phyloP scores from a whole-genome alignment of 2,329 filamentous ascomycete genomes.

The Cylindrodendrum hubeiense region DNA sequence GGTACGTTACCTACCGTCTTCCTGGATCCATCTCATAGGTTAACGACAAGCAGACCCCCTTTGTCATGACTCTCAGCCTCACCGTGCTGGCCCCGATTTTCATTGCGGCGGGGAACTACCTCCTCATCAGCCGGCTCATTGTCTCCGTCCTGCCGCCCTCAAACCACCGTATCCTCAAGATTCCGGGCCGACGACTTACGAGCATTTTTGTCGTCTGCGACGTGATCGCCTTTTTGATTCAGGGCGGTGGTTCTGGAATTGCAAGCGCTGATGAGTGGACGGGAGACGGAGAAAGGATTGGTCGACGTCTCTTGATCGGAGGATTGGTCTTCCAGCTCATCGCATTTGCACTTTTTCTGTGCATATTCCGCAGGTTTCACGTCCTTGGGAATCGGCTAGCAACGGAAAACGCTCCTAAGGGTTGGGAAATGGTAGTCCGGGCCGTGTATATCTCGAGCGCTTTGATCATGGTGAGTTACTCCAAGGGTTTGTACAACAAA shows the following conservation, averaged over 20 bases:
- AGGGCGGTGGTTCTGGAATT: constrained; percentile 58
- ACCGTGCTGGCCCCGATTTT: constrained; percentile 64
- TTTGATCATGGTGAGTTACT: constrained; percentile 57
- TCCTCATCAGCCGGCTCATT: constrained; percentile 63
- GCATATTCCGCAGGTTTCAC: constrained; percentile 55
- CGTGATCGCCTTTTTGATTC: constrained; percentile 58
- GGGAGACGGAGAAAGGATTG: constrained; percentile 52
- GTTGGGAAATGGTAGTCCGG: constrained; percentile 54
- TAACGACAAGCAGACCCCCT: constrained; percentile 46
- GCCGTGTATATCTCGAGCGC: constrained; percentile 59
- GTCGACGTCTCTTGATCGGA: constrained; percentile 56
- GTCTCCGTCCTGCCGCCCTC: constrained; percentile 50
- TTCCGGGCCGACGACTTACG: constrained; percentile 55
- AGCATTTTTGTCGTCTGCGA: constrained; percentile 61
- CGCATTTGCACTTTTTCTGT: constrained; percentile 56
- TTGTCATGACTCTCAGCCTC: constrained; percentile 53
- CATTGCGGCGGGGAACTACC: constrained; percentile 63
- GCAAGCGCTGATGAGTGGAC: constrained; percentile 57
- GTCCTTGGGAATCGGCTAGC: constrained; percentile 40
- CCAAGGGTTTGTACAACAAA: neutral
- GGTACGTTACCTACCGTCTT: constrained; percentile 36
- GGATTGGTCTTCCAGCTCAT: constrained; percentile 56
- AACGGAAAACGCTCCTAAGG: constrained; percentile 44
- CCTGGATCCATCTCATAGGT: neutral
- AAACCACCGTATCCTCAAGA: constrained; percentile 51